Evolutionary conservation across 495 filamentous ascomycete genomes (phyloP), one percentile per base, ranked within the genome.

Genomic region (Penicillium manginii): DNA sequence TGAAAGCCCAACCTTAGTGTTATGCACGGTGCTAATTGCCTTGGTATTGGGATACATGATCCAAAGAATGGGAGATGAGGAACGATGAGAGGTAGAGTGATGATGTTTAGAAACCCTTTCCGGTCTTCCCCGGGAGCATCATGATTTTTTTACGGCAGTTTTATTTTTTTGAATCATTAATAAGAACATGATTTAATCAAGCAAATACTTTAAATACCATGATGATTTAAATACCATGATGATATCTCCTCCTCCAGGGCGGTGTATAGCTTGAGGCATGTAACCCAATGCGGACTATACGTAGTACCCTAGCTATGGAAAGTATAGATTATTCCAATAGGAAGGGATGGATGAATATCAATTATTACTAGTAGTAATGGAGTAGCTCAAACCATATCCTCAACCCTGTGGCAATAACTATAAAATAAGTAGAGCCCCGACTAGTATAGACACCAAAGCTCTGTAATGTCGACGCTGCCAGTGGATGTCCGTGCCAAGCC

Each of bases 401-500:
- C n/a, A n/a, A 29, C 9, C 26, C 26, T 37, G 2, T n/a, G 15
- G 9, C 15, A 37, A 11, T 8, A 37, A 12, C 35, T n/a, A 50
- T 45, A 14, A 26, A 26, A 6, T 26, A 26, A n/a, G n/a, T n/a
- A n/a, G n/a, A n/a, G n/a, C n/a, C n/a, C n/a, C n/a, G n/a, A n/a
- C n/a, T 26, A 26, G 23, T 26, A 26, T 4, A 26, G 23, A 26
- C 4, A 5, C 26, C 9, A 29, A 19, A 59, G 54, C 52, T 64
- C 37, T 39, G 61, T 64, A 60, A 60, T 60, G 49, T 47, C 17
- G 32, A 51, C 50, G 53, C 51, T 58, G 45, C 58, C 52, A 66
- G 55, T 68, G 62, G 62, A 55, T 22, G 60, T 56, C 45, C 48
- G 33, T 64, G 74, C 73, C 74, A 74, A 74, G 73, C 68, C 69